A percentile compares a stretch with the other conserved stretches of the same genome.
phyloP scores from a whole-genome alignment of 2,329 filamentous ascomycete species.

The Venturia aucupariae region DNA sequence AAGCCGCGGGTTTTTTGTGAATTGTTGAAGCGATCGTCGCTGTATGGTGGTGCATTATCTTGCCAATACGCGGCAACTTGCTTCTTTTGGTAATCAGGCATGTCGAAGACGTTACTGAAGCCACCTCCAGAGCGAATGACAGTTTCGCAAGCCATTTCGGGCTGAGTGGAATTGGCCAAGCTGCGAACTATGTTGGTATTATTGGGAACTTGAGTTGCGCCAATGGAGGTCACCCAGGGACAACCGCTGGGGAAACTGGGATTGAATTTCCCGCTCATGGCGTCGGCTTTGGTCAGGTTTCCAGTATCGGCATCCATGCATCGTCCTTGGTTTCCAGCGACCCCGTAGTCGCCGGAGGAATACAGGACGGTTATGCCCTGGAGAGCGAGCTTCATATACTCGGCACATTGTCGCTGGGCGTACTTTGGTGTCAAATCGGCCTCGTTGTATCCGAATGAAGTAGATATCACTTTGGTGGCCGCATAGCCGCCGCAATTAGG shows the following conservation, averaged over 20 bases:
- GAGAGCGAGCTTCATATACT: constrained; percentile 32
- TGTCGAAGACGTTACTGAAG: constrained; percentile 36
- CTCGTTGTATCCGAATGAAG: constrained; percentile 33
- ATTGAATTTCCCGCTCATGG: constrained; percentile 27
- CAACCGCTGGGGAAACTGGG: constrained; percentile 39
- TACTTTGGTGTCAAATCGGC: constrained; percentile 30
- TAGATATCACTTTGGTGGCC: constrained; percentile 27
- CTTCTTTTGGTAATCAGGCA: constrained; percentile 15
- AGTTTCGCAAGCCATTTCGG: constrained; percentile 21
- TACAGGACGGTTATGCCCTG: constrained; percentile 33
- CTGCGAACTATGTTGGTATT: constrained; percentile 10
- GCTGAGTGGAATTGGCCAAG: constrained; percentile 9
- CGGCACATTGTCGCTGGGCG: constrained; percentile 29
- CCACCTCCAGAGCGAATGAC: constrained; percentile 34
- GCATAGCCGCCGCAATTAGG: constrained; percentile 11
- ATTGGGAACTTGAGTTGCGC: constrained; percentile 20
- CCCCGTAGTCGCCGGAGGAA: constrained; percentile 31
- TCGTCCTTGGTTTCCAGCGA: constrained; percentile 18
- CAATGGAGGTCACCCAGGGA: constrained; percentile 39
- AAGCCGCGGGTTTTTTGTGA: constrained; percentile 12
- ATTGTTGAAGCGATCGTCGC: constrained; percentile 10
- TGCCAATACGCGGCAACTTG: background rate
- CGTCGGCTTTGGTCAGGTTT: constrained; percentile 32
- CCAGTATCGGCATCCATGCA: constrained; percentile 36
- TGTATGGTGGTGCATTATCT: constrained; percentile 7